phyloP scores from a whole-genome alignment of 441 rosid genomes.

The Erodium texanum region DNA sequence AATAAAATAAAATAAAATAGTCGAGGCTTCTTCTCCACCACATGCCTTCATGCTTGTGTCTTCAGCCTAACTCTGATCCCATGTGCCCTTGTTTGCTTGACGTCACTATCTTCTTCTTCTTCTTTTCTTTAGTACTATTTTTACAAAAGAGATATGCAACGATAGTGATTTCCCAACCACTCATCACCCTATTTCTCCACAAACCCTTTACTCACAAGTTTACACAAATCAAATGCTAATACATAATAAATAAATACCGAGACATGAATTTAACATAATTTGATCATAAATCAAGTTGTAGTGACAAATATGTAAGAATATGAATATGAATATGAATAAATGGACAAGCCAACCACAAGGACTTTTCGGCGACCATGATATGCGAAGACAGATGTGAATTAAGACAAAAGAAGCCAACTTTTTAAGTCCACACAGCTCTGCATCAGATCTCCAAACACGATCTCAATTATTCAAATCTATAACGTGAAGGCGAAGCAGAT shows the following conservation, averaged over 20 bases:
- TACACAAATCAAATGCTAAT: too few relatives aligned
- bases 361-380: neutral
- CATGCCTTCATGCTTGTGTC: slow-evolving; percentile 21
- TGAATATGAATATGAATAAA: neutral
- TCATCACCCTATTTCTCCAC: neutral
- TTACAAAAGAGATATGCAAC: slow-evolving; percentile 14
- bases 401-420: neutral
- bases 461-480: neutral
- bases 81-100: slow-evolving; percentile 25
- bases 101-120: slow-evolving; percentile 7
- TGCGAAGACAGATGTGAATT: neutral
- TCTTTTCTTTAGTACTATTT: neutral
- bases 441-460: neutral
- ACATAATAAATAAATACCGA: too few relatives aligned
- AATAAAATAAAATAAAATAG: neutral
- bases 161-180: slow-evolving; percentile 38
- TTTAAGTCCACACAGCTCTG: neutral
- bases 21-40: slow-evolving; percentile 18
- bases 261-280: too few relatives aligned
- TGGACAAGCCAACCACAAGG: neutral
- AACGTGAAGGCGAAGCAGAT: neutral
- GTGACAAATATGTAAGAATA: neutral
- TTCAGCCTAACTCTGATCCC: slow-evolving; percentile 28
- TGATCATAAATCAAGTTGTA: neutral
- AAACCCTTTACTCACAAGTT: too few relatives aligned